Percentiles rank a stretch among this genome's conserved stretches.
These are phyloP conservation scores for Blumeriella jaapii DNA, from an alignment of 2,329 filamentous ascomycete species.

Conservation along the genomic window DNA sequence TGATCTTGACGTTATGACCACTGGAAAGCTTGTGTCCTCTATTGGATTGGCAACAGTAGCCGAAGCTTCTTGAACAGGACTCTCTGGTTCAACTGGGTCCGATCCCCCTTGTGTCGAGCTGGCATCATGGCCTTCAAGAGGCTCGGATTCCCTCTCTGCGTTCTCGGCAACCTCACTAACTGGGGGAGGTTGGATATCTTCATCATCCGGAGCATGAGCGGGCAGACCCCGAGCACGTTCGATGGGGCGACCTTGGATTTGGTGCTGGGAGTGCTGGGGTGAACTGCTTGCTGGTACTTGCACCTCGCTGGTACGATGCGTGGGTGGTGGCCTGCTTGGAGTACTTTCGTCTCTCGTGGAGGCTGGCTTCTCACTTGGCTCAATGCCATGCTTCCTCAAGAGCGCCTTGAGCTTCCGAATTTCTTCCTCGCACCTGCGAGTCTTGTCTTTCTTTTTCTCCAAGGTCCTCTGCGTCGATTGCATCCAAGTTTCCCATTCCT, in stretches of 20 bases:
- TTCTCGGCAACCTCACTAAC: conserved; percentile 5
- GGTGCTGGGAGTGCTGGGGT: background rate
- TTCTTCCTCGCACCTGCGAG: conserved; percentile 13
- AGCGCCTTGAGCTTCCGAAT: conserved; percentile 7
- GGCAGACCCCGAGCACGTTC: too few species aligned
- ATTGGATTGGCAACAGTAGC: background rate
- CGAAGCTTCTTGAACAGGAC: background rate
- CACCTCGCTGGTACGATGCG: background rate
- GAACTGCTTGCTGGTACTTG: conserved; percentile 3
- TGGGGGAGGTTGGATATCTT: conserved; percentile 1
- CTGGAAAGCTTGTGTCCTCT: conserved; percentile 12
- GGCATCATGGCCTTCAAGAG: conserved; percentile 13
- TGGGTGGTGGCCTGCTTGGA: background rate
- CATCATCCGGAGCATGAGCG: background rate
- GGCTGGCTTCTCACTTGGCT: background rate
- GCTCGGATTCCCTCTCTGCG: conserved; percentile 11
- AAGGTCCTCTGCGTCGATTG: conserved; percentile 7
- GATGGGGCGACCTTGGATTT: background rate
- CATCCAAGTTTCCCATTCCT: conserved; percentile 8
- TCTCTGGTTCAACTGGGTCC: conserved; percentile 4
- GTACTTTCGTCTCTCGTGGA: background rate
- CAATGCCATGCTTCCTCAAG: background rate
- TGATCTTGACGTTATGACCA: conserved; percentile 18
- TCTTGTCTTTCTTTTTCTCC: conserved; percentile 12
- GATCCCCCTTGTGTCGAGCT: conserved; percentile 22